Base-by-base conservation (phyloP, 177 flowering plant species). In the Vitis hybrid region DNA sequence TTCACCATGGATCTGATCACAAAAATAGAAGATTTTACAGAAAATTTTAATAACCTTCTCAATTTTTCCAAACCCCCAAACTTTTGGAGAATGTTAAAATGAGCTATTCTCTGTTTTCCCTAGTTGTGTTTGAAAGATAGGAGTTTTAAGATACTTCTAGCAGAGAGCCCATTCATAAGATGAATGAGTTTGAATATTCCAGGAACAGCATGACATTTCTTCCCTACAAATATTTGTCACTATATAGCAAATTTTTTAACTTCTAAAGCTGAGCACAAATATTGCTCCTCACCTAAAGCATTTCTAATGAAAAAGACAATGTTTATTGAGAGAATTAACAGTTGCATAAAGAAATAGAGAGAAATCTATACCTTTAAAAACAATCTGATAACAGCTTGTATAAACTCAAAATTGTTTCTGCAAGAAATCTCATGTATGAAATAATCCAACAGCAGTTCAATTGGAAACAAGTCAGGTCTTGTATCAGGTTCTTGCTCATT, bases 1-100 rank as follows among this genome's bases (percentile, higher is more conserved):
- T 81, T 94, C 97, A 19, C 98, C 98, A 65, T 94, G 99, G 65
- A 94, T 90, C 99, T 93, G 83, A 45, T 51, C 67, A 26, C 29
- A 26, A 26, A 26, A 26, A 80, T 34, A 55, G 20, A 59, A 71
- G 10, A 70, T 7, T 4, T 11, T 48, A 56, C 15, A 7, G 1
- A 31, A 53, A 53, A 15, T 16, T 15, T 14, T 1, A 53, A 53
- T 53, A 15, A 53, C 18, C 57, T 15, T 53, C 18, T 53, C 57
- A 26, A 26, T 26, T 26, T 26, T 26, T 26, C 5, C 29, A 26
- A 26, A 26, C 34, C 39, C 29, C 62, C 15, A 10, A 59, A 22
- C 20, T 26, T 22, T 59, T 26, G 39, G 60, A 68, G n/a, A n/a
- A 10, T 15, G 16, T 15, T 18, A 39, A 39, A 39, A 7, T 5